Conservation (phyloP, 768 basidiomycete genomes). For the Pisolithus microcarpus region DNA sequence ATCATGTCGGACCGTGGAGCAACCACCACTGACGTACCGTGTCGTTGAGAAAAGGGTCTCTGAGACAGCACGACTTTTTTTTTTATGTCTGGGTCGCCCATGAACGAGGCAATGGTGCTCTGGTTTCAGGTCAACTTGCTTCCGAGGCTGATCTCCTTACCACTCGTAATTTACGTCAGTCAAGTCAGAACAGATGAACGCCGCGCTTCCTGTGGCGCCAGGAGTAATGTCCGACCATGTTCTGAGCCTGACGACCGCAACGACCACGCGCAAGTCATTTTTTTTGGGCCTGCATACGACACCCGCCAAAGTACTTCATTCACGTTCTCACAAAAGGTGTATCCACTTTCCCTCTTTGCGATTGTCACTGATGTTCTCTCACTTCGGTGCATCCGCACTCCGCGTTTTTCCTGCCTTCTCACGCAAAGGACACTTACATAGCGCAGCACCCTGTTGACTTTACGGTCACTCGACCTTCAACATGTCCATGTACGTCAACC, state of each 20-base stretch:
- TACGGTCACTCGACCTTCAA: slow-evolving; percentile 12
- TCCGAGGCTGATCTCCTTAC: too few relatives aligned
- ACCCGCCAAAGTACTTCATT: slow-evolving; percentile 13
- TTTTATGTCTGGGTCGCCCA: too few relatives aligned
- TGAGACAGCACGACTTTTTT: too few relatives aligned
- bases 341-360: slow-evolving; percentile 12
- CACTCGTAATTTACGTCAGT: too few relatives aligned
- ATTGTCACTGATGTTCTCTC: slow-evolving; percentile 23
- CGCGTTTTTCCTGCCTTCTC: slow-evolving; percentile 31
- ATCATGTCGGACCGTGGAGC: not conserved
- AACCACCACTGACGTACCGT: too few relatives aligned
- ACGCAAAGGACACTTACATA: slow-evolving; percentile 22
- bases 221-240: too few relatives aligned
- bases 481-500: slow-evolving; percentile 28
- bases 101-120: too few relatives aligned
- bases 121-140: too few relatives aligned
- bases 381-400: slow-evolving; percentile 17
- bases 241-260: not conserved
- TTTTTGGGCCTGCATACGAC: slow-evolving; percentile 6
- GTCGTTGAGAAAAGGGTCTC: too few relatives aligned
- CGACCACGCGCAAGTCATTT: slow-evolving; percentile 11
- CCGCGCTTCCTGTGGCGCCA: too few relatives aligned
- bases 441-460: slow-evolving; percentile 14
- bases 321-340: slow-evolving; percentile 10
- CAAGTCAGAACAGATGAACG: too few relatives aligned